Evolutionary conservation across 2,329 filamentous ascomycete genomes (phyloP), one percentile per base, ranked within the genome.

Genomic region (Drechslerella stenobrocha): DNA sequence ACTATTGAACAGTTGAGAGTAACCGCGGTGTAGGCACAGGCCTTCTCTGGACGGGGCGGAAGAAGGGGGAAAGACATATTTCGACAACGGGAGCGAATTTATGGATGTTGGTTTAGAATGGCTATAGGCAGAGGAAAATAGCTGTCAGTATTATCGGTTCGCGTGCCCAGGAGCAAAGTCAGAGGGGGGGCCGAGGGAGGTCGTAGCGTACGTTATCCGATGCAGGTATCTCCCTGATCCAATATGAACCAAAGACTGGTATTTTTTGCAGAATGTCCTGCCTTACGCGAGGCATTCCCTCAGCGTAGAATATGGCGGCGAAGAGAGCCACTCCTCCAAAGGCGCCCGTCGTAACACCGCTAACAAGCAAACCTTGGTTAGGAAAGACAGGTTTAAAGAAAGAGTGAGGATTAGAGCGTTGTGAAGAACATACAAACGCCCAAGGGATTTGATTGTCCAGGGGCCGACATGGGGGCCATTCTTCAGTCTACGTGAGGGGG

Each of bases 271-370:
- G 46, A 15, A 74, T 58, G 50, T 74, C 73, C 6, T 65, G 70
- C 51, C 70, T 71, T 11, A 74, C 71, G 9, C 73, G 72, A 9
- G 73, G 73, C 22, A 74, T 61, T 15, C 71, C 72, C 47, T 73
- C 71, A 20, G 71, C 56, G 44, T 73, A 53, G 61, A 57, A 74
- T 15, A 74, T 37, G 32, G 58, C 58, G 24, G 70, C 59, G 46
- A 63, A 51, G 40, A 72, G 70, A 9, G 73, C 72, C 22, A 73
- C 69, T 15, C 59, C 71, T 1, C 70, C 71, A 52, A 74, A 74
- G 11, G 50, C 69, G 35, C 65, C 69, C 30, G 71, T 57, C 11
- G 70, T 42, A 18, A 73, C 13, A 23, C 60, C 72, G 30, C 72
- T 73, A 23, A 30, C n/a, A 30, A 30, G 35, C 11, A 30, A 22